phyloP scores from a whole-genome alignment of 2,329 filamentous ascomycete species.

The Chalaropsis ovoidea region DNA sequence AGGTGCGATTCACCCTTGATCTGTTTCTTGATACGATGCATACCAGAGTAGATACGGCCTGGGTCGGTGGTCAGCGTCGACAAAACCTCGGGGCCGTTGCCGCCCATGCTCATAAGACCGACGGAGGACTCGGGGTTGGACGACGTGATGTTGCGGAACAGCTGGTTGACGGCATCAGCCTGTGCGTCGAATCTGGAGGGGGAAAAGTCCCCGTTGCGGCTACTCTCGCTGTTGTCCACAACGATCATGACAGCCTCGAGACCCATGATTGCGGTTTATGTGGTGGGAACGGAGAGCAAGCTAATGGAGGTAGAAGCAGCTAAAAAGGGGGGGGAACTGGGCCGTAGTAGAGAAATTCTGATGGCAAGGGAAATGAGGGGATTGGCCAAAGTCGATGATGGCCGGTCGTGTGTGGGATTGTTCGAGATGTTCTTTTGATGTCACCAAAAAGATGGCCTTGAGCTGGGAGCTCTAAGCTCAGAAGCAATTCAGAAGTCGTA shows the following conservation, averaged over 20 bases:
- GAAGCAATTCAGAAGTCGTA: slow-evolving; percentile 23
- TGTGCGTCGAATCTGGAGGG: slow-evolving; percentile 95
- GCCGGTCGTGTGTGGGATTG: background rate
- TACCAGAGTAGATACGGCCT: slow-evolving; percentile 84
- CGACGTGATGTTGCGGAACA: slow-evolving; percentile 92
- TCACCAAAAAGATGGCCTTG: slow-evolving; percentile 24
- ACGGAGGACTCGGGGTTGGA: slow-evolving; percentile 95
- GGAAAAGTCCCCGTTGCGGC: slow-evolving; percentile 86
- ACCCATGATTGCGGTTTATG: slow-evolving; percentile 61
- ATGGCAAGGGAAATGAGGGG: background rate
- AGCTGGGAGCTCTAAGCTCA: slow-evolving; percentile 20
- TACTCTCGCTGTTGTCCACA: slow-evolving; percentile 98
- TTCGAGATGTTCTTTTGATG: slow-evolving; percentile 16
- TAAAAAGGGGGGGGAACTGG: background rate
- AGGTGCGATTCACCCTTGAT: slow-evolving; percentile 83
- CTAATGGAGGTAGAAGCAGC: background rate
- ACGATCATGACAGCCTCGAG: slow-evolving; percentile 99
- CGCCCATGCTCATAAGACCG: slow-evolving; percentile 97
- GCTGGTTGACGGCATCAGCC: slow-evolving; percentile 84
- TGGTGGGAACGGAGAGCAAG: slow-evolving; percentile 20
- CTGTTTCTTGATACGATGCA: slow-evolving; percentile 82
- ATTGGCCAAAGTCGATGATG: slow-evolving; percentile 1
- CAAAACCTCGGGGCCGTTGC: slow-evolving; percentile 91
- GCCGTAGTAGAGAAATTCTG: background rate
- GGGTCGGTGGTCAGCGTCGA: slow-evolving; percentile 94